Evolutionary conservation across 108 stramenopile genomes (phyloP), one percentile per base, ranked within the genome.

Genomic region (Conticribra weissflogii): DNA sequence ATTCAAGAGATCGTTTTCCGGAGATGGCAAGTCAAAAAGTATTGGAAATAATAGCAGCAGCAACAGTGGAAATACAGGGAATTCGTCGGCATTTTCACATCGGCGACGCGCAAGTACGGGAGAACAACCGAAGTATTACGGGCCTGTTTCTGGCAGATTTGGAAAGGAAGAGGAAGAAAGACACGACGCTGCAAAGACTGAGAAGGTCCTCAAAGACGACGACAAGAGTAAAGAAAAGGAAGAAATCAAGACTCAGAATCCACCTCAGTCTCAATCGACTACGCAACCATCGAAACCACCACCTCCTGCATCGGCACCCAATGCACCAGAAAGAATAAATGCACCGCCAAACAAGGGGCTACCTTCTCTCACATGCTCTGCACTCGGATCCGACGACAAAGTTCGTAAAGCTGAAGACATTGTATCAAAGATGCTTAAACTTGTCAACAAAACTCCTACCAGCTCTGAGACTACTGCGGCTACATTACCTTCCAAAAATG

Each of bases 381-480:
- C 69, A 15, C 30, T 81, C 7, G 62, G 30, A 17, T 68, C 50
- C 29, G 34, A n/a, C 16, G 79, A 76, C 14, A 76, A 75, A 47
- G 59, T 64, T 22, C 23, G 53, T 24, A 76, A 78, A 28, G 81
- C 81, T 30, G 81, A 80, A 57, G 62, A 60, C 19, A 76, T 71
- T 41, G 68, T 80, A n/a, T 33, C 60, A 2, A 53, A 60, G 21
- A 75, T 80, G 74, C 54, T 54, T 7, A 47, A 53, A 30, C 52
- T 80, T 1, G 67, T 34, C 69, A 76, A 51, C 25, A 69, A 34
- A 32, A 23, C 25, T 24, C 63, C 36, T 23, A 44, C 36, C 8
- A 12, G 12, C 8, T n/a, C n/a, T n/a, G 8, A 41, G 12, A 41
- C 8, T 41, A 41, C 36, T 9, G 12, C 36, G 5, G 36, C 36